Base-by-base conservation (phyloP, 441 rosid species). In the Gossypium trilobum region DNA sequence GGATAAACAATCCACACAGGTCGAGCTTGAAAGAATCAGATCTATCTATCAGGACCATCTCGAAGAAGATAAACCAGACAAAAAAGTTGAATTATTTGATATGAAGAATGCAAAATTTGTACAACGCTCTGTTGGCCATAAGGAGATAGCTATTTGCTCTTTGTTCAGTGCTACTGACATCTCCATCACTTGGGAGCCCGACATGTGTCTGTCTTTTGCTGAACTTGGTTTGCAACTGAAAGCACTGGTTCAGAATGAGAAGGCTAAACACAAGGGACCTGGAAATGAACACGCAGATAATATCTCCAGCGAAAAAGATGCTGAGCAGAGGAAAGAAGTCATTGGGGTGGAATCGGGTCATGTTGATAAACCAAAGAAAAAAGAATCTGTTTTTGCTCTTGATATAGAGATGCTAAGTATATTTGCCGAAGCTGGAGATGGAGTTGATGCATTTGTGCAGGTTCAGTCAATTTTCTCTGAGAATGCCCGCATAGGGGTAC, bases 391-490 rank as follows among this genome's bases (percentile, higher is more conserved):
- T 81, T 96, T 93, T 86, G 99, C 98, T 65, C 84, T 96, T 77
- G 99, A 96, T 76, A 89, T 96, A 73, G 97, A 96, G 84, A 82
- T 73, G 81, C 79, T 96, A 77, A 87, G 81, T 39, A 78, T 96
- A 82, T 90, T 89, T 78, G 98, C 95, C 75, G 96, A 64, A 72
- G 93, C 76, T 59, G 99, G 99, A 84, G 99, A 96, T 82, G 98
- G 97, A 68, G 96, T 92, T 74, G 97, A 91, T 58, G 86, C 86
- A 73, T 59, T 69, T 78, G 77, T 96, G 79, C 93, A 88, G 84
- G 85, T 91, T 81, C 97, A 93, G 29, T 96, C 98, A 82, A 96
- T 96, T 78, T 96, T 96, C 83, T 96, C 99, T 4, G 99, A 96
- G 88, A 91, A 96, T 83, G 97, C 96, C 31, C 88, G 87, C 57